phyloP scores from a whole-genome alignment of 2,329 filamentous ascomycete genomes.

The Pyrenophora tritici-repentis region DNA sequence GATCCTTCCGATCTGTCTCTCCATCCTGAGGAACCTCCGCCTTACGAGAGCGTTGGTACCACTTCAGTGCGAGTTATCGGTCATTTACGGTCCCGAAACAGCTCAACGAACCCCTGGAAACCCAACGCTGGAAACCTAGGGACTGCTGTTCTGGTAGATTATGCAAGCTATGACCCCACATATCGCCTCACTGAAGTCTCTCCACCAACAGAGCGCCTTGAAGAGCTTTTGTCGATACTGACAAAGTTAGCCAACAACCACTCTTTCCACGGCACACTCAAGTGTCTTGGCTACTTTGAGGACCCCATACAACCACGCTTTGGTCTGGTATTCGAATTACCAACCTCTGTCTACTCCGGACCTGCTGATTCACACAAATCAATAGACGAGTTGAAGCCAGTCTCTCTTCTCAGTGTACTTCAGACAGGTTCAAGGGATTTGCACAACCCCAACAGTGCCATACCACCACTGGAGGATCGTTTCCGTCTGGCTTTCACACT shows the following conservation, averaged over 20 bases:
- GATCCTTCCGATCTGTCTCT: conserved; percentile 50
- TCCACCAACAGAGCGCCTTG: conserved; percentile 53
- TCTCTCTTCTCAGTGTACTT: conserved; percentile 54
- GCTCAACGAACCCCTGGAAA: conserved; percentile 47
- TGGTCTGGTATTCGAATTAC: conserved; percentile 76
- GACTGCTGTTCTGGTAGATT: conserved; percentile 71
- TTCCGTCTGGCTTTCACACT: conserved; percentile 76
- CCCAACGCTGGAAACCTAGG: conserved; percentile 41
- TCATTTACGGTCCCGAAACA: conserved; percentile 45
- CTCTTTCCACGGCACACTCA: conserved; percentile 54
- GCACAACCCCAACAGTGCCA: conserved; percentile 48
- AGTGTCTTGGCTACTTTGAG: conserved; percentile 72
- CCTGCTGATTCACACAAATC: conserved; percentile 59
- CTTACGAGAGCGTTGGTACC: conserved; percentile 54
- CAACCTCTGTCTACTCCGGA: conserved; percentile 55
- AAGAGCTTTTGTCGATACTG: conserved; percentile 46
- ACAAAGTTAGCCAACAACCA: conserved; percentile 39
- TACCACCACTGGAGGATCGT: conserved; percentile 69
- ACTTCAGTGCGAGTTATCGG: conserved; percentile 54
- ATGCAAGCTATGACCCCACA: conserved; percentile 59
- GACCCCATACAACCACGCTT: conserved; percentile 71
- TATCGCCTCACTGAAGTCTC: conserved; percentile 55
- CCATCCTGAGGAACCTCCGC: conserved; percentile 54
- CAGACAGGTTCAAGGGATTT: conserved; percentile 53
- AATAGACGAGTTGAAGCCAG: conserved; percentile 46